Evolutionary conservation across 345 rosid genomes (phyloP), one percentile per base, ranked within the genome.

Genomic region (Salix brachista): DNA sequence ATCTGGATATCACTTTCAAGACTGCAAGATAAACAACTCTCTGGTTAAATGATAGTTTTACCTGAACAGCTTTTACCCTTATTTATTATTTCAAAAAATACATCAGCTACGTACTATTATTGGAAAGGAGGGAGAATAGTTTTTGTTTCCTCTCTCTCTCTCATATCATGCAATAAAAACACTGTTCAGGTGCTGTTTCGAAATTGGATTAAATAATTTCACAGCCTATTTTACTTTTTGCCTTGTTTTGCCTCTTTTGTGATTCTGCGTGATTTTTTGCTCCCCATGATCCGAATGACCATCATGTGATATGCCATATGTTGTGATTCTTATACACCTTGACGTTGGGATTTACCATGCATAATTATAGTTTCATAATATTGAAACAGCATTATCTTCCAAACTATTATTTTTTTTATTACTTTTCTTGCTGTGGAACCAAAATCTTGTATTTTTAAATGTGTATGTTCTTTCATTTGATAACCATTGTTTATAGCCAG

Each of bases 221-320:
- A n/a, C 54, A 56, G 25, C 34, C 42, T 84, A 62, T 73, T 67
- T 74, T 70, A 48, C 84, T 75, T 85, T 83, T 78, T 42, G 69
- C 34, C 32, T 73, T 77, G 71, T 54, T 76, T 75, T 83, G 76
- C 81, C 79, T 67, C 79, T 86, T 86, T 83, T 77, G 67, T 79
- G 88, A 86, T 86, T 82, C 87, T 84, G 70, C 86, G 66, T 44
- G 89, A 86, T 89, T 75, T 77, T 80, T 82, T 86, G 91, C 89
- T 82, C 89, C 91, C 91, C 80, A 86, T 86, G 87, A 41, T 41
- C 9, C 44, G 44, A 80, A 77, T 84, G 84, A 32, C 80, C 81
- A 79, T 80, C 83, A 79, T 81, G 76, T 70, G 78, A 19, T 21
- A 36, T 72, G 74, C 34, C 82, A 80, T 75, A 78, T 78, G 75